These are phyloP conservation scores for Xylaria palmicola DNA, from an alignment of 495 filamentous ascomycete genomes.

Conservation along the genomic window DNA sequence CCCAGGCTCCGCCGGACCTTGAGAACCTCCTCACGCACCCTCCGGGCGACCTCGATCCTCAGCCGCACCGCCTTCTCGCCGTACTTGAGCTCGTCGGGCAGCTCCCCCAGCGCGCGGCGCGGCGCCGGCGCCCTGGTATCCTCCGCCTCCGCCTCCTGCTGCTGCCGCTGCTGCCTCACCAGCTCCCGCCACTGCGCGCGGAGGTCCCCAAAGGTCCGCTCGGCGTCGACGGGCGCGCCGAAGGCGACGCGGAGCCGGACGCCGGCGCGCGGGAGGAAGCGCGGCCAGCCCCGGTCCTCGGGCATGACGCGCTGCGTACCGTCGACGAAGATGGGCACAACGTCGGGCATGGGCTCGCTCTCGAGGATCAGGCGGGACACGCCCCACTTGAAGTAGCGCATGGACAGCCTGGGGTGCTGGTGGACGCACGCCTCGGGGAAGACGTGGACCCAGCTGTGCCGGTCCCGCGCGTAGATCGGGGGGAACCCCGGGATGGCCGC, in stretches of 20 bases:
- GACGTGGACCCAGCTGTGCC: constrained; percentile 83
- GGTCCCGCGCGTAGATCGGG: constrained; percentile 50
- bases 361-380: constrained; percentile 87
- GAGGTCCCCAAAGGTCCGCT: constrained; percentile 64
- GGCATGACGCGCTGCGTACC: constrained; percentile 84
- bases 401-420: constrained; percentile 72
- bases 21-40: constrained; percentile 75
- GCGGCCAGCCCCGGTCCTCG: constrained; percentile 73
- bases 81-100: constrained; percentile 68
- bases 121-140: constrained; percentile 17
- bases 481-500: constrained; percentile 51
- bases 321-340: constrained; percentile 93
- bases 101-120: constrained; percentile 47
- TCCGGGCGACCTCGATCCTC: constrained; percentile 76
- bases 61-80: constrained; percentile 72
- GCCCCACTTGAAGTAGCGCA: constrained; percentile 99
- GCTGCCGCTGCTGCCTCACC: constrained; percentile 35
- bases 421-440: constrained; percentile 95
- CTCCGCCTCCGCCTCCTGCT: constrained; percentile 19
- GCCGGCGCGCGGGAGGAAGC: constrained; percentile 73
- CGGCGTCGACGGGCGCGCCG: constrained; percentile 61
- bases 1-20: constrained; percentile 70
- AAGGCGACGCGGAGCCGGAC: constrained; percentile 75
- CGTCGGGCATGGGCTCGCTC: constrained; percentile 72
- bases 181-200: constrained; percentile 66